Evolutionary conservation across 768 basidiomycete genomes (phyloP), one percentile per base, ranked within the genome.

Genomic region (Saitozyma podzolica): DNA sequence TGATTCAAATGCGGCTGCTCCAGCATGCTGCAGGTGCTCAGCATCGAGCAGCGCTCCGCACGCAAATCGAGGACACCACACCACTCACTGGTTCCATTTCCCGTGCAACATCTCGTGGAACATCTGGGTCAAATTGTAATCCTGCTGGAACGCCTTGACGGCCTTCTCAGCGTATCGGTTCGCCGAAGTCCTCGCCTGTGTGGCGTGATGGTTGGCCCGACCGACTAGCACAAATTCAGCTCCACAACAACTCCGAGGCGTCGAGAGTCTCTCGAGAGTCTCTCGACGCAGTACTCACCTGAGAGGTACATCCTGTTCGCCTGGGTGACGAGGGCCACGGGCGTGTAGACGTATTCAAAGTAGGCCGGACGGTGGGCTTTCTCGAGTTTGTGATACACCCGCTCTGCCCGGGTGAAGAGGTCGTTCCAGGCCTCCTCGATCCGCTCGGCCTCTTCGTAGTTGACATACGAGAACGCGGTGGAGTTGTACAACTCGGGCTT

Each of bases 371-470:
- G 80, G 60, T 78, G 82, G 0, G 68, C 80, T 16, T 78, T 62
- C 0, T 84, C 75, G 6, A 89, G 79, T n/a, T 77, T 78, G 68
- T 86, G 81, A 75, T 86, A 87, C 7, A 89, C 80, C 6, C 80
- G 74, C 0, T 84, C 84, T 1, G 88, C 86, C 8, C 83, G 80
- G 5, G 79, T 75, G 53, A 81, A 81, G 19, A 87, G 78, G 5
- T 69, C 78, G 10, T 83, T 78, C 86, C 87, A 88, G 16, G 79
- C 82, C 9, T 78, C 79, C 43, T 85, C 73, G 9, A 88, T 81
- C 48, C 69, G 82, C 10, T 89, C 88, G 16, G 87, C 86, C 73
- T 89, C 88, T 72, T 87, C 80, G 74, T 88, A 89, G 73, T 87
- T 86, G 53, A 82, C 81, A 66, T 89, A 71, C 62, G 85, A 87